These are phyloP conservation scores for Pistacia vera DNA, from an alignment of 345 rosid species.

Conservation along the genomic window DNA sequence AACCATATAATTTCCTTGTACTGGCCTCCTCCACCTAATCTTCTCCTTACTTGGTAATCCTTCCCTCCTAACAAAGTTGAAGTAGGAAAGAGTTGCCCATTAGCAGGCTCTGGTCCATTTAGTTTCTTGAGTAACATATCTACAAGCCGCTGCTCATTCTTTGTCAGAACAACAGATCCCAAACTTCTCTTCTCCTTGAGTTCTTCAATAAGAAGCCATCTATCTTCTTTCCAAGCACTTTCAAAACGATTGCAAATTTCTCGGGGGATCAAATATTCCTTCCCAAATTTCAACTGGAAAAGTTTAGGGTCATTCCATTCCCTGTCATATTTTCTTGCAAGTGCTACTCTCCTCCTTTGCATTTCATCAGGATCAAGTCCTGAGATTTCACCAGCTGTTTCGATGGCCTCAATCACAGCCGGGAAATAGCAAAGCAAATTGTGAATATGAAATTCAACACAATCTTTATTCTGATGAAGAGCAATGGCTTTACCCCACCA, in stretches of 20 bases:
- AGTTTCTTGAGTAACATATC: slow-evolving; percentile 67
- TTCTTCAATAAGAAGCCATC: slow-evolving; percentile 68
- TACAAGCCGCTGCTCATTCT: slow-evolving; percentile 62
- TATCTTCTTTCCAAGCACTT: slow-evolving; percentile 72
- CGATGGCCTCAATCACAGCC: slow-evolving; percentile 79
- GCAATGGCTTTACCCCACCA: slow-evolving; percentile 83
- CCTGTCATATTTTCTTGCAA: slow-evolving; percentile 65
- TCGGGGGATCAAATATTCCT: slow-evolving; percentile 67
- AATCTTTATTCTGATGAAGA: slow-evolving; percentile 82
- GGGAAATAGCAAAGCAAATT: slow-evolving; percentile 73
- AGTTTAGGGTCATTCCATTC: slow-evolving; percentile 82
- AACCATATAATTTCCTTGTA: slow-evolving; percentile 91
- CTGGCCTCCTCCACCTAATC: slow-evolving; percentile 65
- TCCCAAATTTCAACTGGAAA: slow-evolving; percentile 75
- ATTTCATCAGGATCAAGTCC: slow-evolving; percentile 86
- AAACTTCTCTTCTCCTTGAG: slow-evolving; percentile 56
- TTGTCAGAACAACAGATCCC: slow-evolving; percentile 41
- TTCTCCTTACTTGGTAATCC: slow-evolving; percentile 71
- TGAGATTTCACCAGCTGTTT: slow-evolving; percentile 77
- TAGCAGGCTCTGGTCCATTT: slow-evolving; percentile 38
- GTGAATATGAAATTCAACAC: slow-evolving; percentile 78
- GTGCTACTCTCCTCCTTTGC: slow-evolving; percentile 64
- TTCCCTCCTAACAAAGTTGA: slow-evolving; percentile 62
- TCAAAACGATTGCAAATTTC: slow-evolving; percentile 58
- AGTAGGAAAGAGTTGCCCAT: slow-evolving; percentile 60